Evolutionary conservation across 352 stramenopile species (phyloP), one percentile per base, ranked within the genome.

Genomic region (Achlya hypogyna): DNA sequence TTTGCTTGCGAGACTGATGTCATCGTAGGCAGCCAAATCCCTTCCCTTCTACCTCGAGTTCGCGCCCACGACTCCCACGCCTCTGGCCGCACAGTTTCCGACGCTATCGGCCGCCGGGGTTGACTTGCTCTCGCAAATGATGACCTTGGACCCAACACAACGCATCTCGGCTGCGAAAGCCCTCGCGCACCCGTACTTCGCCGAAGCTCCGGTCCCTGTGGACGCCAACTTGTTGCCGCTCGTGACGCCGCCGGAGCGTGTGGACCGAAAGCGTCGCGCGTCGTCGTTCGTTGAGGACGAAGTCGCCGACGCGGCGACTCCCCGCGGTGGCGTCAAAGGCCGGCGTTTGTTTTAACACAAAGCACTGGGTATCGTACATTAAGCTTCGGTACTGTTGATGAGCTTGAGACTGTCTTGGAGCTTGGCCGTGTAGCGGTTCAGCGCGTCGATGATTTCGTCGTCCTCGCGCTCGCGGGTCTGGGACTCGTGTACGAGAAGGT

Each of bases 391-490:
- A 51, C 82, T 87, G 35, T 89, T 95, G 72, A 96, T 95, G 71
- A 97, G 84, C 56, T 93, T 94, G 69, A 98, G 85, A 72, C 87
- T 97, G 53, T 91, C 83, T 72, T 98, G 92, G 10, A 98, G 70
- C 76, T 98, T 96, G 62, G 87, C 77, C 0, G 91, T 97, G 74
- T 97, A 98, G 40, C 86, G 72, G 72, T 97, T 97, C 63, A 98
- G 82, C 34, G 88, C 91, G 58, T 93, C 83, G 20, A 97, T 89
- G 71, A 98, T 98, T 69, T 97, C 84, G 71, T 97, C 88, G 79
- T 98, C 94, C 70, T 96, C 86, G 29, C 80, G 72, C 63, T 96
- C 78, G 25, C 93, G 83, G 31, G 96, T 86, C 73, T 91, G 82
- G 1, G 82, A 74, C 73, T 91, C 85, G 3, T 81, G 56, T 20